phyloP scores from a whole-genome alignment of 129 eudicot genomes.

The Oenanthe sinensis region DNA sequence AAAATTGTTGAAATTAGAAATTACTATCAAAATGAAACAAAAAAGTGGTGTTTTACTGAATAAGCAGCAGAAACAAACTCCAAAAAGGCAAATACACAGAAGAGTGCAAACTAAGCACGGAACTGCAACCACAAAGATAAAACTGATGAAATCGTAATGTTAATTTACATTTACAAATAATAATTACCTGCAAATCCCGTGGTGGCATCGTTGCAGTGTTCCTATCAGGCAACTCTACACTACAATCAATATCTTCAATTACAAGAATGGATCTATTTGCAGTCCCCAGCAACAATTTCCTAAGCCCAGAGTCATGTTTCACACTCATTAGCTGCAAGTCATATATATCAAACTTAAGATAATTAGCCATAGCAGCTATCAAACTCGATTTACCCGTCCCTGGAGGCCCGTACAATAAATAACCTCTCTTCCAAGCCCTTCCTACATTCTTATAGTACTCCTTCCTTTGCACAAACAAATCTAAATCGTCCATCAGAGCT shows the following conservation, averaged over 20 bases:
- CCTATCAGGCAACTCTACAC: slow-evolving; percentile 41
- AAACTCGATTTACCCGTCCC: slow-evolving; percentile 41
- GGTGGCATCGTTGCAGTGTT: not conserved
- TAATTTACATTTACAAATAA: not conserved
- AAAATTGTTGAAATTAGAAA: too few relatives aligned
- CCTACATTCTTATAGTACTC: slow-evolving; percentile 40
- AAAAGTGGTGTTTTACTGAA: too few relatives aligned
- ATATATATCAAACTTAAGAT: slow-evolving; percentile 40
- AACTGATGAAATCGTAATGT: not conserved
- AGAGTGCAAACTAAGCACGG: not conserved
- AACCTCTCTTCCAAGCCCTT: slow-evolving; percentile 51
- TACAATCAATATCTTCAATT: slow-evolving; percentile 71
- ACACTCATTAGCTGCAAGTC: slow-evolving; percentile 57
- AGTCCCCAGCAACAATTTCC: slow-evolving; percentile 50
- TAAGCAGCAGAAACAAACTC: too few relatives aligned
- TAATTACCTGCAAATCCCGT: not conserved
- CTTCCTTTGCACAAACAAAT: slow-evolving; percentile 37
- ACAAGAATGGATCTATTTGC: slow-evolving; percentile 60
- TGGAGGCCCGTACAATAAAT: slow-evolving; percentile 47
- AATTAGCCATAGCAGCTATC: slow-evolving; percentile 49
- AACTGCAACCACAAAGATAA: not conserved
- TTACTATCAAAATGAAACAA: too few relatives aligned
- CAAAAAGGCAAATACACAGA: too few relatives aligned
- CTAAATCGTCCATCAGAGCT: slow-evolving; percentile 27
- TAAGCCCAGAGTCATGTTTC: slow-evolving; percentile 35